phyloP scores from a whole-genome alignment of 495 filamentous ascomycete species.

The Aspergillus bertholletiae region DNA sequence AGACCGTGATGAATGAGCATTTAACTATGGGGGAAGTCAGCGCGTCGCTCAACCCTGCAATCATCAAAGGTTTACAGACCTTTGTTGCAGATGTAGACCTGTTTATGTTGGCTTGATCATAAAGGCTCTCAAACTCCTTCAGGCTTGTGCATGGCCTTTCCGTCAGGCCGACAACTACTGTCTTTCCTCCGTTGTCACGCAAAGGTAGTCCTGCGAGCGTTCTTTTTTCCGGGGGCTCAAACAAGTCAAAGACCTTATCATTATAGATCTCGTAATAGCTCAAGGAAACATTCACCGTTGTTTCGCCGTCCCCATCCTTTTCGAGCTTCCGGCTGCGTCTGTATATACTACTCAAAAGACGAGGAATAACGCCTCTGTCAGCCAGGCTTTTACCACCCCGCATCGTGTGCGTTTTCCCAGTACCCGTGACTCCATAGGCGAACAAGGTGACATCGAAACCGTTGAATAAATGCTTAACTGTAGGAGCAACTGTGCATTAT shows the following conservation, averaged over 20 bases:
- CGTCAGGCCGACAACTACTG: slow-evolving; percentile 85
- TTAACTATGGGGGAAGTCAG: slow-evolving; percentile 52
- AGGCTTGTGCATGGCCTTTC: slow-evolving; percentile 80
- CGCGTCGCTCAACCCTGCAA: not conserved
- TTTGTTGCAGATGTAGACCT: slow-evolving; percentile 90
- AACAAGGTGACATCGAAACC: slow-evolving; percentile 93
- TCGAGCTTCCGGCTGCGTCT: slow-evolving; percentile 79
- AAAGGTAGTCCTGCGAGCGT: slow-evolving; percentile 80
- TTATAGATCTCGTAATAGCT: slow-evolving; percentile 99
- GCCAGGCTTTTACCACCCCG: slow-evolving; percentile 84
- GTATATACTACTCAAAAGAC: slow-evolving; percentile 84
- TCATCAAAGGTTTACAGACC: slow-evolving; percentile 28
- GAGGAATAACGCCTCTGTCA: slow-evolving; percentile 87
- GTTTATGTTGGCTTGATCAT: slow-evolving; percentile 93
- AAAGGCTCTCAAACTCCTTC: slow-evolving; percentile 89
- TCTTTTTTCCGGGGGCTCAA: slow-evolving; percentile 87
- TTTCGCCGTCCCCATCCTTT: slow-evolving; percentile 76
- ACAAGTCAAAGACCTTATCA: slow-evolving; percentile 89
- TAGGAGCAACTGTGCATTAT: slow-evolving; percentile 56
- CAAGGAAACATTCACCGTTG: slow-evolving; percentile 70
- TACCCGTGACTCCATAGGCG: slow-evolving; percentile 93
- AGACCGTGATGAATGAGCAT: slow-evolving; percentile 88
- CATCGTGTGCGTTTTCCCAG: slow-evolving; percentile 98
- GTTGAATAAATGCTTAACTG: slow-evolving; percentile 87
- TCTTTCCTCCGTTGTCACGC: slow-evolving; percentile 85